Percentiles rank a stretch among this genome's conserved stretches.
Evolutionary conservation across 2,329 filamentous ascomycete genomes (phyloP).

Genomic region (Trichoderma sp.): DNA sequence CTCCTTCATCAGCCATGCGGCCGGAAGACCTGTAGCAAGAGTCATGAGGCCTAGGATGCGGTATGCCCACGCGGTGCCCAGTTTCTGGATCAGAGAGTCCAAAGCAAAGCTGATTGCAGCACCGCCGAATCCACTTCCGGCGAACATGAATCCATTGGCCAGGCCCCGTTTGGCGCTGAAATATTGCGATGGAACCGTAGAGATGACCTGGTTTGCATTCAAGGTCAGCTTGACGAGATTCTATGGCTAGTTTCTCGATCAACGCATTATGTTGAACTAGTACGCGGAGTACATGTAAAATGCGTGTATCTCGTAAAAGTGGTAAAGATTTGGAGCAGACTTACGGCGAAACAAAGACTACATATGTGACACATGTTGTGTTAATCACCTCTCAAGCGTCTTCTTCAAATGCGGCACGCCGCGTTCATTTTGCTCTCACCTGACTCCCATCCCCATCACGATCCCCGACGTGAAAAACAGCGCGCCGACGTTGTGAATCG

Average conservation of each 20-base stretch:
- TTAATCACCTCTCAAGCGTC: neutral
- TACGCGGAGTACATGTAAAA: neutral
- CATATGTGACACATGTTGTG: neutral
- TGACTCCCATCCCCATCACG: conserved; percentile 33
- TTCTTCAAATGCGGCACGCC: neutral
- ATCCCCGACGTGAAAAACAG: conserved; percentile 34
- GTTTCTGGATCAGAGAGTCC: conserved; percentile 43
- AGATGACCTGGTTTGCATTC: conserved; percentile 39
- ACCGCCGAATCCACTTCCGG: conserved; percentile 54
- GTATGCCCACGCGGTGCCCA: conserved; percentile 51
- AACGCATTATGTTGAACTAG: neutral
- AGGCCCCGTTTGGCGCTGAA: conserved; percentile 52
- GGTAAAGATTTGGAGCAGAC: conserved; percentile 3
- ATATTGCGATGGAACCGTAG: conserved; percentile 51
- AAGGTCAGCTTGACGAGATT: neutral
- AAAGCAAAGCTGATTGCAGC: conserved; percentile 49
- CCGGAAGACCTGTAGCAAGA: conserved; percentile 53
- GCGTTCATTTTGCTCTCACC: conserved; percentile 28
- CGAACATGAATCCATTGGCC: conserved; percentile 52
- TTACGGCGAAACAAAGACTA: conserved; percentile 35
- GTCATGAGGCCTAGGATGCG: conserved; percentile 55
- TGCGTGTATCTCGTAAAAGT: neutral
- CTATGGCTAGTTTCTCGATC: neutral
- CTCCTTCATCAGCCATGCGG: conserved; percentile 53
- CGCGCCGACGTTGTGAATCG: conserved; percentile 32